Evolutionary conservation across 768 basidiomycete species (phyloP).

Genomic region (Russula griseocarnosa): DNA sequence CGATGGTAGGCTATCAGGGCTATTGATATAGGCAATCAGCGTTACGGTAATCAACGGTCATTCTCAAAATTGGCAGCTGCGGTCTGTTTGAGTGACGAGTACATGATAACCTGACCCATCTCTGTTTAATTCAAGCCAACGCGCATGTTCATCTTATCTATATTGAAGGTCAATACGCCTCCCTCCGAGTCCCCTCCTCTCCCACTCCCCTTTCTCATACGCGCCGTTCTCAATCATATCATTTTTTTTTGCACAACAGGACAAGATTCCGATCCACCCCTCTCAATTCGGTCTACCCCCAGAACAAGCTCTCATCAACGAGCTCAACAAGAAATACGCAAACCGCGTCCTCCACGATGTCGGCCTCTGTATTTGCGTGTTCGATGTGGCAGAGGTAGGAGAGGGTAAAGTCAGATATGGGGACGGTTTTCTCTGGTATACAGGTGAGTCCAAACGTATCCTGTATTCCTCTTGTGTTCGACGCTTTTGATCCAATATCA

Average conservation of each 20-base stretch:
- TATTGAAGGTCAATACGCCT: constrained; percentile 34
- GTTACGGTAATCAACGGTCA: too few relatives aligned
- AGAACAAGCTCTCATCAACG: constrained; percentile 74
- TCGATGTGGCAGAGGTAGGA: constrained; percentile 79
- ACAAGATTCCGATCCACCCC: constrained; percentile 87
- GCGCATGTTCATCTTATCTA: constrained; percentile 38
- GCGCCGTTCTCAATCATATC: background rate
- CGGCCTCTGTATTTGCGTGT: constrained; percentile 86
- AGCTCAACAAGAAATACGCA: constrained; percentile 94
- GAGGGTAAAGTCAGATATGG: constrained; percentile 94
- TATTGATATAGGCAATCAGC: too few relatives aligned
- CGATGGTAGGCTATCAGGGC: too few relatives aligned
- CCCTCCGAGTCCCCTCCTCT: background rate
- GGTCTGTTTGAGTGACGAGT: too few relatives aligned
- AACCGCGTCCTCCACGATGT: constrained; percentile 88
- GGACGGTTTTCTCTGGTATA: constrained; percentile 93
- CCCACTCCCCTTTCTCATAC: background rate
- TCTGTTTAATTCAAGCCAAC: too few relatives aligned
- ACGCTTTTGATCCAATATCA: background rate
- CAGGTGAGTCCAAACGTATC: constrained; percentile 48
- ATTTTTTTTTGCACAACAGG: constrained; percentile 45
- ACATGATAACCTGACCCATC: too few relatives aligned
- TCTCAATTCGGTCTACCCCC: constrained; percentile 75
- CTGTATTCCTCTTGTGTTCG: background rate
- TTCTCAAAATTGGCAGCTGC: too few relatives aligned